phyloP scores from a whole-genome alignment of 2,329 filamentous ascomycete species.

The Alternaria metachromatica region DNA sequence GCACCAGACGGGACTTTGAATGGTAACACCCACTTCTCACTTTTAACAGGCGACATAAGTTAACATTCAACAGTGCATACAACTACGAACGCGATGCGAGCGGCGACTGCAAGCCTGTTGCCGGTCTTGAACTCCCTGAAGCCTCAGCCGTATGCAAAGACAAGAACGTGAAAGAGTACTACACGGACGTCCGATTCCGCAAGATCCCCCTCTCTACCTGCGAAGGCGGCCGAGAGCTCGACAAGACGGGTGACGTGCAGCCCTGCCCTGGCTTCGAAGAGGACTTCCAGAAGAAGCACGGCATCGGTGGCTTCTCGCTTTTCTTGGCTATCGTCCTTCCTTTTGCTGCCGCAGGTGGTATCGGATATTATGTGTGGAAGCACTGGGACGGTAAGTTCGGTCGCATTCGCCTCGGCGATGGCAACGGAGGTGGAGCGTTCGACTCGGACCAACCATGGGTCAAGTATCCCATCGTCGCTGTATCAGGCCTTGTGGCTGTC shows the following conservation, averaged over 20 bases:
- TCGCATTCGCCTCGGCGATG: conserved; percentile 83
- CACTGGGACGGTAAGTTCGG: conserved; percentile 92
- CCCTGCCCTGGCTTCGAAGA: conserved; percentile 81
- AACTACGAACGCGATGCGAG: conserved; percentile 85
- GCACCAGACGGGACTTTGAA: conserved; percentile 86
- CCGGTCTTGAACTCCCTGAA: conserved; percentile 71
- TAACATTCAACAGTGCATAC: conserved; percentile 72
- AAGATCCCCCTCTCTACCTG: conserved; percentile 91
- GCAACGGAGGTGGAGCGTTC: conserved; percentile 25
- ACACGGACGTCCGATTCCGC: conserved; percentile 85
- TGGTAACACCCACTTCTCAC: conserved; percentile 66
- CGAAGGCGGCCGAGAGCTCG: conserved; percentile 73
- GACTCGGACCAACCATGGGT: conserved; percentile 79
- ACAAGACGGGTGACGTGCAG: conserved; percentile 67
- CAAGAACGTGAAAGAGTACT: conserved; percentile 80
- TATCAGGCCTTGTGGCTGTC: conserved; percentile 63
- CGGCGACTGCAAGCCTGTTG: conserved; percentile 77
- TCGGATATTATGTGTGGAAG: conserved; percentile 84
- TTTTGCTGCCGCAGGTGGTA: conserved; percentile 70
- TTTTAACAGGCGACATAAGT: neutral
- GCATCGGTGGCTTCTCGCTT: conserved; percentile 73
- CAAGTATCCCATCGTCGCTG: conserved; percentile 69
- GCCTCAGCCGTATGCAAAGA: conserved; percentile 63
- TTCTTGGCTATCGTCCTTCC: conserved; percentile 87
- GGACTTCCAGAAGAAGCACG: conserved; percentile 76